A percentile compares a stretch with the other conserved stretches of the same genome.
phyloP scores from a whole-genome alignment of 441 rosid species.

The Populus hybrid region DNA sequence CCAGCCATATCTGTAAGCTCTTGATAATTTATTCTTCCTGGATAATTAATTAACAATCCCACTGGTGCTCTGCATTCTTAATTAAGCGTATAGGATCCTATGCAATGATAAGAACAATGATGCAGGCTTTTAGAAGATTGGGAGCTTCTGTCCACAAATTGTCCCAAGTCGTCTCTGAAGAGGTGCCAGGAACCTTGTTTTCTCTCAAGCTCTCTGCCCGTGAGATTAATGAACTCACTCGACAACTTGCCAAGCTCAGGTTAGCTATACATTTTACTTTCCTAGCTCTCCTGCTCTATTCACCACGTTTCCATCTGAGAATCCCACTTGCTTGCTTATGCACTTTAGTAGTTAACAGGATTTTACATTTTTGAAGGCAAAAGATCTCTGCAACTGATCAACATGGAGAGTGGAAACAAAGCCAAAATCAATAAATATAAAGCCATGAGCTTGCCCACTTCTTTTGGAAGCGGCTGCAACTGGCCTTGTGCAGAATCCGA shows the following conservation, averaged over 20 bases:
- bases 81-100: not conserved
- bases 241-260: constrained; percentile 30
- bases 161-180: constrained; percentile 23
- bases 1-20: not conserved
- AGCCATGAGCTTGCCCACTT: not conserved
- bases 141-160: constrained; percentile 20
- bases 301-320: not conserved
- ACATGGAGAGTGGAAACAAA: not conserved
- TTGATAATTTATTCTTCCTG: not conserved
- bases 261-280: not conserved
- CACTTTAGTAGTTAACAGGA: not conserved
- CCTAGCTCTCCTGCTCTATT: not conserved
- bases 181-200: constrained; percentile 35
- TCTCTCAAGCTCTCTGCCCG: constrained; percentile 33
- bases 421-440: not conserved
- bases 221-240: constrained; percentile 31
- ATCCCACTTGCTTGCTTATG: not conserved
- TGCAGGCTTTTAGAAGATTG: constrained; percentile 16
- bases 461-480: not conserved
- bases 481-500: not conserved
- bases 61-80: not conserved
- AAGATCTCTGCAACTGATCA: not conserved
- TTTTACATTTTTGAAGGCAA: constrained; percentile 14
- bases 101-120: not conserved
- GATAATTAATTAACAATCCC: not conserved